Base-by-base conservation (phyloP, 169 alveolate species). In the Cyclospora cayetanensis region DNA sequence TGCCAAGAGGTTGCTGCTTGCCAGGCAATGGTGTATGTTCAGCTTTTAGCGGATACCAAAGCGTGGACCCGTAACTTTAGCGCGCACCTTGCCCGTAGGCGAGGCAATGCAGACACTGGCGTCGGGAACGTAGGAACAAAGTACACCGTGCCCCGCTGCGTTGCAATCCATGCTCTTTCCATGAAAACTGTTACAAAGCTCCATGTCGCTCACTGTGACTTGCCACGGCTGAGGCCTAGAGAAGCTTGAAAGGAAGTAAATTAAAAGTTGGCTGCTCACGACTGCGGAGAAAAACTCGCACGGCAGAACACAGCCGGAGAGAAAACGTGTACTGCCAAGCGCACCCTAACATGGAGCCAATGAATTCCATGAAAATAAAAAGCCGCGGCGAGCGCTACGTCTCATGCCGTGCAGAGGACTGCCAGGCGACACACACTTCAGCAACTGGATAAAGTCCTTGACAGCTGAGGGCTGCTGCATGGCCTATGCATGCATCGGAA, bases 41-140 rank as follows among this genome's bases (percentile, higher is more conserved):
- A n/a, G n/a, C n/a, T n/a, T n/a, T n/a, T n/a, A n/a, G n/a, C n/a
- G n/a, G n/a, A n/a, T n/a, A n/a, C n/a, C n/a, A n/a, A n/a, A n/a
- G n/a, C n/a, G n/a, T n/a, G n/a, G n/a, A n/a, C n/a, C n/a, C n/a
- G n/a, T n/a, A n/a, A n/a, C n/a, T n/a, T n/a, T n/a, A n/a, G n/a
- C 35, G 22, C 92, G 43, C 65, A 87, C 92, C 87, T 87, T 87
- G 50, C 92, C 92, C 2, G 92, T 87, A 4, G 92, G 92, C 12
- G 92, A 87, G 22, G 92, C 92, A 60, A 87, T 87, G 63, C 92
- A 87, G 80, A 87, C 55, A 11, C 52, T 46, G 31, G 53, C 82
- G 37, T 46, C 79, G 15, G 80, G 87, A 27, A 87, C 82, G 63
- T 87, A 87, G 18, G 80, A 79, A n/a, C 92, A 87, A 9, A 87